Percentiles rank a stretch among this genome's conserved stretches.
Conservation (phyloP, 2,329 filamentous ascomycete genomes). For the Colletotrichum phormii region DNA sequence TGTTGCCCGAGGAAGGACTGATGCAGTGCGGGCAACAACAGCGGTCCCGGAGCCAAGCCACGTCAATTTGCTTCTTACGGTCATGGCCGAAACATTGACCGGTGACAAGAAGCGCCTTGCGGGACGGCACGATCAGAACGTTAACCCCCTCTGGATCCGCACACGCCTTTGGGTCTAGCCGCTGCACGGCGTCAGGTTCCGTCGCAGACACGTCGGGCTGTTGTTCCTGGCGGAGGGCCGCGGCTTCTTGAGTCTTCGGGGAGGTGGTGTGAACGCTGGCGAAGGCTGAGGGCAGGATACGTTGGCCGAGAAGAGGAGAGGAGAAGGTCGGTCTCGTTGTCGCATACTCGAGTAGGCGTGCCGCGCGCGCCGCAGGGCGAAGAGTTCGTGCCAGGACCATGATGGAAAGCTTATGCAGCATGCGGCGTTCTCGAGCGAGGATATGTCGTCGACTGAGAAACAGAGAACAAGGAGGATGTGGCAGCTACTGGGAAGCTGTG, state of each 20-base stretch:
- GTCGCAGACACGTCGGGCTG: not conserved
- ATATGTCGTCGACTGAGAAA: not conserved
- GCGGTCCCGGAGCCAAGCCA: conserved; percentile 61
- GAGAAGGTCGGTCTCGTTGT: not conserved
- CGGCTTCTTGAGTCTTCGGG: conserved; percentile 9
- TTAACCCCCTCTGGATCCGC: not conserved
- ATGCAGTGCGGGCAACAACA: conserved; percentile 66
- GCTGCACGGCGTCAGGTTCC: not conserved
- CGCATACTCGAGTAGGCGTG: not conserved
- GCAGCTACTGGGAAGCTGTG: conserved; percentile 10
- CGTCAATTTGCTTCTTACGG: not conserved
- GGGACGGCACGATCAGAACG: not conserved
- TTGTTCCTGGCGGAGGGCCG: not conserved
- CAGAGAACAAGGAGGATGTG: not conserved
- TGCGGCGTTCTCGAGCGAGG: not conserved
- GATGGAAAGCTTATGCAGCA: not conserved
- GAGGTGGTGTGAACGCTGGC: conserved; percentile 26
- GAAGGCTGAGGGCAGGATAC: not conserved
- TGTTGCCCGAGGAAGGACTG: conserved; percentile 69
- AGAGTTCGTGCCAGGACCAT: conserved; percentile 9
- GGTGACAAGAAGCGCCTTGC: not conserved
- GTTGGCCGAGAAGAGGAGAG: not conserved
- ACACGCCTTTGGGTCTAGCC: not conserved
- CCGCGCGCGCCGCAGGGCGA: conserved; percentile 1
- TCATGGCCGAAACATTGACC: not conserved